A percentile compares a stretch with the other conserved stretches of the same genome.
phyloP scores from a whole-genome alignment of 2,329 filamentous ascomycete genomes.

The Fusarium redolens region DNA sequence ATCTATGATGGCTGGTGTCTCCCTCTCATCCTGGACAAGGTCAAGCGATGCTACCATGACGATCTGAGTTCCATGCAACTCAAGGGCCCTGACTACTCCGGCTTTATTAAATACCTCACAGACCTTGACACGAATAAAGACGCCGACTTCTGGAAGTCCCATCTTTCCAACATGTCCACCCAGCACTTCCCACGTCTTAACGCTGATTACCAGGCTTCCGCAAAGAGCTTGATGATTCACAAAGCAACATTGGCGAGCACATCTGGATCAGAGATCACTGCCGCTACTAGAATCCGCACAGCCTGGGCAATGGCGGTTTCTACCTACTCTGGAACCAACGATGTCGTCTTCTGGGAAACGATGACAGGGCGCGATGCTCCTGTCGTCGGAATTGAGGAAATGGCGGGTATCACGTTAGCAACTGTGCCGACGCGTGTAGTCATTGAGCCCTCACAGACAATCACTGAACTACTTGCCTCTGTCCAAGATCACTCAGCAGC shows the following conservation, averaged over 20 bases:
- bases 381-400: constrained; percentile 31
- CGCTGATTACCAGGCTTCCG: constrained; percentile 26
- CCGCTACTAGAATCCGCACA: constrained; percentile 33
- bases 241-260: neutral
- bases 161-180: constrained; percentile 19
- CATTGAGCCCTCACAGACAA: neutral
- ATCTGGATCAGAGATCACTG: constrained; percentile 28
- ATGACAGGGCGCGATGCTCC: constrained; percentile 39
- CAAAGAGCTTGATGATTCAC: constrained; percentile 33
- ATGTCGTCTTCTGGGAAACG: constrained; percentile 42
- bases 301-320: constrained; percentile 40
- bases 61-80: neutral
- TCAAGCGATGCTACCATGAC: constrained; percentile 31
- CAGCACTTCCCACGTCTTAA: constrained; percentile 39
- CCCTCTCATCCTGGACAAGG: constrained; percentile 35
- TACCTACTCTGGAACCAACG: constrained; percentile 26
- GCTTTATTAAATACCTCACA: constrained; percentile 28
- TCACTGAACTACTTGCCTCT: constrained; percentile 8
- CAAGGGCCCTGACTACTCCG: constrained; percentile 14
- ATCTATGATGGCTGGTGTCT: constrained; percentile 46
- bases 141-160: constrained; percentile 30
- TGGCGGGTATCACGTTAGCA: constrained; percentile 33
- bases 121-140: constrained; percentile 2
- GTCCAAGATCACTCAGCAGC: constrained; percentile 28
- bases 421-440: constrained; percentile 32